Base-by-base conservation (phyloP, 2,329 filamentous ascomycete genomes). In the Stemphylium vesicarium region DNA sequence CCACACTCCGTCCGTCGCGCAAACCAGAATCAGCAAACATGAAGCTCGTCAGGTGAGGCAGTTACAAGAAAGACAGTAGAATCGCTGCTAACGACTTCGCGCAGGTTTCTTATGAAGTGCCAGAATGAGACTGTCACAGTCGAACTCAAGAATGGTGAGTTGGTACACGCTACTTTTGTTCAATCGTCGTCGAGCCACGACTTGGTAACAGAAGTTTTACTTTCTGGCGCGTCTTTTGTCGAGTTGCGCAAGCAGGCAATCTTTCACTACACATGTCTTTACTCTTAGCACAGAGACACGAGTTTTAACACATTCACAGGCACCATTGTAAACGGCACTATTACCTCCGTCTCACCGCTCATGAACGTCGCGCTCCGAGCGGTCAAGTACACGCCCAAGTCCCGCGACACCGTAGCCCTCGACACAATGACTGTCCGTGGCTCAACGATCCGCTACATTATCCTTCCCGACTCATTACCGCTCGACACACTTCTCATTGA, bases 71-170 rank as follows among this genome's bases (percentile, higher is more conserved):
- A 22, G 31, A 37, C 12, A 3, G 32, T 22, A 42, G 16, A 43
- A 37, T 32, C 29, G 31, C 45, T 59, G 56, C 67, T 73, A 65
- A 72, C 53, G 42, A 42, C 37, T 56, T 53, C 43, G 43, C 41
- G 47, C 59, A 98, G 95, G 77, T 99, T 99, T 79, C 84, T 99
- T 69, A 98, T 98, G 94, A 99, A 99, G 84, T 98, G 94, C 79
- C 88, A 91, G 79, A 98, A 97, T 79, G 95, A 99, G 82, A 96
- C 95, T 71, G 95, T 98, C 71, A 98, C 94, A 39, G 91, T 99
- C 78, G 95, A 99, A 80, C 84, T 99, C 67, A 99, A 99, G 80
- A 98, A 98, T 85, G 95, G 93, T 95, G 82, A 40, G 77, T 68
- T 22, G 16, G 9, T n/a, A 0, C 9, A 4, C 3, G 41, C 18